Evolutionary conservation across 2,329 filamentous ascomycete genomes (phyloP).

Genomic region (Delphinella strobiligena): DNA sequence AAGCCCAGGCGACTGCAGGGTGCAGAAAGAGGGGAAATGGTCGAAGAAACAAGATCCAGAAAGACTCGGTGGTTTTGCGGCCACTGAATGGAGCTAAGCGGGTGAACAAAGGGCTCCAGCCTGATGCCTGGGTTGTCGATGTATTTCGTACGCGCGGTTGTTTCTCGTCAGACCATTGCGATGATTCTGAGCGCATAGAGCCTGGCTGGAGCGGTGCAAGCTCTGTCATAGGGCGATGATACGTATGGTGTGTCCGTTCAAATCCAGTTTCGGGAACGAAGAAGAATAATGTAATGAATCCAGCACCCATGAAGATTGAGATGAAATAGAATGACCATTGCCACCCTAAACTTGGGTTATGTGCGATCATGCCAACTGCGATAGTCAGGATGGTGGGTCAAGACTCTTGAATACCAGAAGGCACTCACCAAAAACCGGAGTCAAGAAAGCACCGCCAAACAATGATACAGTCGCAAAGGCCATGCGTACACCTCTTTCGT

Average conservation of each 20-base stretch:
- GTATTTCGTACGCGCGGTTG: neutral
- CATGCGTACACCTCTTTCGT: constrained; percentile 73
- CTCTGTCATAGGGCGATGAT: constrained; percentile 48
- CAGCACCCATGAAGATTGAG: constrained; percentile 64
- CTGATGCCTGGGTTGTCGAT: constrained; percentile 3
- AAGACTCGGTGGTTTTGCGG: constrained; percentile 65
- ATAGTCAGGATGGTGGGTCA: neutral
- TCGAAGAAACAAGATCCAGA: constrained; percentile 52
- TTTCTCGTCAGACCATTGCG: neutral
- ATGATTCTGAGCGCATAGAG: neutral
- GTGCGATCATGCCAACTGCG: constrained; percentile 67
- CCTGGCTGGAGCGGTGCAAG: too few relatives aligned
- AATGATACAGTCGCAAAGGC: constrained; percentile 62
- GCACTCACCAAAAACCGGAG: constrained; percentile 55
- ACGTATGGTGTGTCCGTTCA: constrained; percentile 51
- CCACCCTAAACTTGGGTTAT: constrained; percentile 53
- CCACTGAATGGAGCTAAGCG: constrained; percentile 62
- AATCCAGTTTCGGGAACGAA: constrained; percentile 81
- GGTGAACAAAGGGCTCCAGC: constrained; percentile 36
- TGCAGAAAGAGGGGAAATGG: constrained; percentile 76
- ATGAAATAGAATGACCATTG: constrained; percentile 82
- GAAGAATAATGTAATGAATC: constrained; percentile 61
- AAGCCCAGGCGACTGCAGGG: constrained; percentile 72
- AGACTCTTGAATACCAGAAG: neutral
- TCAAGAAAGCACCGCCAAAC: constrained; percentile 62